These are phyloP conservation scores for Solanum medicagineum DNA, from an alignment of 257 asterid genomes.

Conservation along the genomic window DNA sequence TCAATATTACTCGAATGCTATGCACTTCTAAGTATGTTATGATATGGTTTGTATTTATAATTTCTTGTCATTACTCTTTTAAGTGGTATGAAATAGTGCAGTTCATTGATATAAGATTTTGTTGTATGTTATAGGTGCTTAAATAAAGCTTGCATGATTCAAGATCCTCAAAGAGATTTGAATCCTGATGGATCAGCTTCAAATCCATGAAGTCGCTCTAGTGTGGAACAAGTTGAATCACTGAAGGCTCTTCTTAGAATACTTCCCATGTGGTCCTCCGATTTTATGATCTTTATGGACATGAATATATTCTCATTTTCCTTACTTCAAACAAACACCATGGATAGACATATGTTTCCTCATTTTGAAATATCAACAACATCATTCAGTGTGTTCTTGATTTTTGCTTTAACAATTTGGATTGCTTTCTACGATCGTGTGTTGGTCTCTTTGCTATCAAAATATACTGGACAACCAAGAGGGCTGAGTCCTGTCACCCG, in stretches of 20 bases:
- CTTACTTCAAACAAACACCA: neutral
- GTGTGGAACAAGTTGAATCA: constrained; percentile 6
- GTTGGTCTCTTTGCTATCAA: neutral
- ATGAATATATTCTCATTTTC: neutral
- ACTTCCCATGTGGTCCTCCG: constrained; percentile 7
- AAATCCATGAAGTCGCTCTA: neutral
- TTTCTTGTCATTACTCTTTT: neutral
- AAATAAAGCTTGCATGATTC: constrained; percentile 3
- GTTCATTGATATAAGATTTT: neutral
- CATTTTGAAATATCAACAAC: constrained; percentile 10
- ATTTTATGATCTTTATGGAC: neutral
- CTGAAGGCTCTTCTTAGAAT: neutral
- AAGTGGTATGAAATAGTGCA: too few relatives aligned
- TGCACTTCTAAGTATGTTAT: neutral
- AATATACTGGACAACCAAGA: neutral
- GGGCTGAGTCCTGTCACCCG: constrained; percentile 1
- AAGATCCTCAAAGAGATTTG: constrained; percentile 3
- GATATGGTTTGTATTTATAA: neutral
- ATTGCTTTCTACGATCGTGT: neutral
- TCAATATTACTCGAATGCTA: neutral
- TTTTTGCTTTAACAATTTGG: neutral
- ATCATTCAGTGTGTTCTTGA: neutral
- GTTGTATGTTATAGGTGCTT: neutral
- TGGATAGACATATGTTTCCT: constrained; percentile 5
- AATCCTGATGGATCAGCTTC: constrained; percentile 6